Conservation (phyloP, 257 asterid genomes). For the Solanum neorickii region DNA sequence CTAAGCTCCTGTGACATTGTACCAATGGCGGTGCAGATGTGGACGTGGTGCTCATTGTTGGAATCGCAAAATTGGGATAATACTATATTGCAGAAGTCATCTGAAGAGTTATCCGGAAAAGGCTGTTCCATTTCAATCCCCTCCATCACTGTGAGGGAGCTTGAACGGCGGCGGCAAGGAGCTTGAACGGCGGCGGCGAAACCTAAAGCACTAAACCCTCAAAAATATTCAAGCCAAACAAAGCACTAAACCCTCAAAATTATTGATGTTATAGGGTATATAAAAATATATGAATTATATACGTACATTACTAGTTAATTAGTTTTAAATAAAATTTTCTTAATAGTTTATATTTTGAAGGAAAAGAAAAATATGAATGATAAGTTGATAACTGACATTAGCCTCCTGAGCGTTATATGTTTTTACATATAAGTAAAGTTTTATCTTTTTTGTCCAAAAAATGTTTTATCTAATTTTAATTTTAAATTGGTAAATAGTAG, state of each 20-base stretch:
- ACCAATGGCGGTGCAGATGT: constrained; percentile 66
- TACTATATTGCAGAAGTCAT: constrained; percentile 42
- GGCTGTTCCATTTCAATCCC: constrained; percentile 30
- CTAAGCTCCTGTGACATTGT: constrained; percentile 67
- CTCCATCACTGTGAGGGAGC: constrained; percentile 22
- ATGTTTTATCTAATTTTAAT: too few relatives aligned
- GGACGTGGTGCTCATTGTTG: constrained; percentile 59
- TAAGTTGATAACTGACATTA: neutral
- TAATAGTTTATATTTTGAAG: neutral
- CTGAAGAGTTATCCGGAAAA: constrained; percentile 5
- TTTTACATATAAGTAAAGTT: neutral
- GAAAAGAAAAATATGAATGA: neutral
- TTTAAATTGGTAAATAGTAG: too few relatives aligned
- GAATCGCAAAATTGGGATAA: constrained; percentile 43
- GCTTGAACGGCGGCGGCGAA: neutral
- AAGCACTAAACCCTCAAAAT: neutral
- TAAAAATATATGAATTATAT: too few relatives aligned
- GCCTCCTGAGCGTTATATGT: neutral
- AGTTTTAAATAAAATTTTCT: neutral
- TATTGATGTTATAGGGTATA: neutral
- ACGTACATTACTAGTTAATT: neutral
- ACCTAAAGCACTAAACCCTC: neutral
- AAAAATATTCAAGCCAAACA: neutral
- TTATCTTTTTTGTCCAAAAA: too few relatives aligned
- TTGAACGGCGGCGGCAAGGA: neutral